Conservation (phyloP, 352 stramenopile species). For the Globisporangium rhizosaccharum region DNA sequence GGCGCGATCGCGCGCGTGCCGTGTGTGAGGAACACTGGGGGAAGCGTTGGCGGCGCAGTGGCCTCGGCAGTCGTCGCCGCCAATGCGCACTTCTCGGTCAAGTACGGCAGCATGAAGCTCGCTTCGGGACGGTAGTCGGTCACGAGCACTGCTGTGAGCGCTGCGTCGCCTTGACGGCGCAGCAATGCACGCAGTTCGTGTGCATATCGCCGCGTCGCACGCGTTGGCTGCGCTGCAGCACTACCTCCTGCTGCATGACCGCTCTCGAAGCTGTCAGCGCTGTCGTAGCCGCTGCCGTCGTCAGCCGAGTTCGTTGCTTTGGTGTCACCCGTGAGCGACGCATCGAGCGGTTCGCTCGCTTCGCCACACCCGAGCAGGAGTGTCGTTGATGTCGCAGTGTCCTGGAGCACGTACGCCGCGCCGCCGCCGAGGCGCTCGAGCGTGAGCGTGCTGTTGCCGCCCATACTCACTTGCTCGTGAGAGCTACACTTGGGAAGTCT, state of each 20-base stretch:
- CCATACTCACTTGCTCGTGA: constrained; percentile 33
- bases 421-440: constrained; percentile 65
- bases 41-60: constrained; percentile 17
- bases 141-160: constrained; percentile 52
- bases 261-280: constrained; percentile 18
- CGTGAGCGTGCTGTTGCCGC: constrained; percentile 19
- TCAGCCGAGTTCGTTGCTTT: constrained; percentile 24
- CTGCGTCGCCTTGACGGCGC: constrained; percentile 26
- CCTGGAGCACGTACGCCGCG: constrained; percentile 60
- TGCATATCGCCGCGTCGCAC: constrained; percentile 35
- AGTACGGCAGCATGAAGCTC: constrained; percentile 69
- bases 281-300: constrained; percentile 34
- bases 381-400: constrained; percentile 37
- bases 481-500: background rate
- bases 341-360: constrained; percentile 13
- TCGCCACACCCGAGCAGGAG: constrained; percentile 68
- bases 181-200: constrained; percentile 53
- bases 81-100: constrained; percentile 53
- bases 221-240: constrained; percentile 7
- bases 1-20: constrained; percentile 66
- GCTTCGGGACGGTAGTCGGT: constrained; percentile 63
- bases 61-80: constrained; percentile 6
- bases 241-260: constrained; percentile 9
- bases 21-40: constrained; percentile 69
- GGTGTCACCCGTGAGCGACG: constrained; percentile 1